Evolutionary conservation across 129 eudicot species (phyloP).

Genomic region (Saposhnikovia divaricata): DNA sequence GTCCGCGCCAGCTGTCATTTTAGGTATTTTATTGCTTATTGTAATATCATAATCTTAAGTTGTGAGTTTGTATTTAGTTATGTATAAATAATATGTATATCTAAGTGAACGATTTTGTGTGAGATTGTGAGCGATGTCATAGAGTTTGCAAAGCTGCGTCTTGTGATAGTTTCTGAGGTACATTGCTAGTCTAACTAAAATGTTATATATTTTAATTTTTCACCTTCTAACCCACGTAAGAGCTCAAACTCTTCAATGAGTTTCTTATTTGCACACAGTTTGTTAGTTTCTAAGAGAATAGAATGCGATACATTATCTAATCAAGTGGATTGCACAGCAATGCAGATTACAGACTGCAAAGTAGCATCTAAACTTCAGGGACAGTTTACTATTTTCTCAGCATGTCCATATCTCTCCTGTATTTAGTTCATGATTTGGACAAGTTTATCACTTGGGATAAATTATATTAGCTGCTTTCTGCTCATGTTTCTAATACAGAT

Average conservation of each 20-base stretch:
- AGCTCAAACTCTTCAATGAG: not conserved
- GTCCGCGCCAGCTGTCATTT: conserved; percentile 60
- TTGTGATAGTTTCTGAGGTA: not conserved
- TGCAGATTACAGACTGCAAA: not conserved
- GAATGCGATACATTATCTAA: not conserved
- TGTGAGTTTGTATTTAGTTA: not conserved
- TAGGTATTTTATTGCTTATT: conserved; percentile 48
- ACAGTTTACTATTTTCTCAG: not conserved
- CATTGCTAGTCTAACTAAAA: not conserved
- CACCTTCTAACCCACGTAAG: not conserved
- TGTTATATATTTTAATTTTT: not conserved
- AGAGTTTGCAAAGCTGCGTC: not conserved
- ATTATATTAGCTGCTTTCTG: not conserved
- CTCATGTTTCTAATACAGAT: conserved; percentile 38
- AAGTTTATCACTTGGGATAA: not conserved
- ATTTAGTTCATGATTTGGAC: not conserved
- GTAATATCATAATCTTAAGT: not conserved
- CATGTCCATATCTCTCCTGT: not conserved
- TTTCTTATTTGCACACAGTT: not conserved
- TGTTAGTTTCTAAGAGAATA: not conserved
- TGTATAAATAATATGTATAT: not conserved
- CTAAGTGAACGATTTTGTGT: no score
- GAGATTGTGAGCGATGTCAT: not conserved
- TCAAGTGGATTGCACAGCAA: not conserved
- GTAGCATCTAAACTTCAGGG: not conserved